Base-by-base conservation (phyloP, 768 basidiomycete genomes). In the Astraeus odoratus region DNA sequence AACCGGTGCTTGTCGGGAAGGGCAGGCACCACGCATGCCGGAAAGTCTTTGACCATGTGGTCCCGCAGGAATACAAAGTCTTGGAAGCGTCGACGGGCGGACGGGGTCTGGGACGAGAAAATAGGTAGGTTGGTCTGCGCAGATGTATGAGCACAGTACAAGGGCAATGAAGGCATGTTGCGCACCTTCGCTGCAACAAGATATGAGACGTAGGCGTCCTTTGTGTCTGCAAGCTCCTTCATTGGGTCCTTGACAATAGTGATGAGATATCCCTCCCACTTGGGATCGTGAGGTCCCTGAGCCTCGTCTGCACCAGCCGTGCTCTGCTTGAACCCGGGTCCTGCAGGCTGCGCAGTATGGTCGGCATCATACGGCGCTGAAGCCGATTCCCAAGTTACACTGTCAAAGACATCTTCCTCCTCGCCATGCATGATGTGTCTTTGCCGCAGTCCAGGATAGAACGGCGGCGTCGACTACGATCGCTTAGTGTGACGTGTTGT, bases 151-250 rank as follows among this genome's bases (percentile, higher is more conserved):
- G 52, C n/a, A 40, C 6, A 13, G 18, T 27, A 22, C 24, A 39
- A 36, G 6, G 24, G 20, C 48, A 22, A 29, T 24, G 27, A 6
- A 18, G 30, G 35, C 30, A 44, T 12, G 36, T 20, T 5, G 54
- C 75, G 51, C 57, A 94, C 95, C 79, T 86, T 83, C 42, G 89
- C 89, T 26, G 80, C 75, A 30, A 98, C 91, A 23, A 91, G 70
- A 64, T 98, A 99, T 31, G 92, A 94, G 39, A 96, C 91, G 67
- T 91, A 97, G 50, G 89, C 85, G 60, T 99, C 95, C 70, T 96
- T 97, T 25, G 93, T 95, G 56, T 96, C 95, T 48, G 94, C 86
- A 22, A 97, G 76, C 64, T 97, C 94, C 64, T 95, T 97, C 51
- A 92, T 81, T 23, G 95, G 94, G 62, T 98, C 94, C 57, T 83